phyloP scores from a whole-genome alignment of 768 basidiomycete genomes.

The Crepidotus variabilis region DNA sequence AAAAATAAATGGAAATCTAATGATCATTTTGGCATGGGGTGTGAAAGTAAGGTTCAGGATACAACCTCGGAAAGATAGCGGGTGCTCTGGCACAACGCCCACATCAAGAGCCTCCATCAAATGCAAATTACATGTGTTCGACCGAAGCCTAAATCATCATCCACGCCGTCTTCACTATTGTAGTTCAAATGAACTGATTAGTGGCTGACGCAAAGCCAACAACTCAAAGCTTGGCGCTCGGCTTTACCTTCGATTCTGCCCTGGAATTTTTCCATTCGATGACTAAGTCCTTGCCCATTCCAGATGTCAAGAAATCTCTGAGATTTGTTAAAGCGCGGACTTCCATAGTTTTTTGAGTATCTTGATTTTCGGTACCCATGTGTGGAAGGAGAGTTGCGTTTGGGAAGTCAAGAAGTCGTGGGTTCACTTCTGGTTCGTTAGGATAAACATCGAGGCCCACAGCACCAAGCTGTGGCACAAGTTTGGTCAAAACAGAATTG shows the following conservation, averaged over 20 bases:
- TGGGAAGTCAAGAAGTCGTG: constrained; percentile 74
- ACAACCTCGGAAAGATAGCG: no score
- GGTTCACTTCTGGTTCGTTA: constrained; percentile 78
- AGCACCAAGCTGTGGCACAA: constrained; percentile 53
- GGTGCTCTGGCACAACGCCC: no score
- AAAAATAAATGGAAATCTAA: no score
- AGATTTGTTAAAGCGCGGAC: constrained; percentile 78
- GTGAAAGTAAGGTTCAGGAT: no score
- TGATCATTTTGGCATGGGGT: no score
- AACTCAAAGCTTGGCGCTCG: background rate
- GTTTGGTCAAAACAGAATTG: constrained; percentile 5
- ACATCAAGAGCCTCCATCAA: background rate
- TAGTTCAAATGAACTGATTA: background rate
- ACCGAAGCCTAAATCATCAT: background rate
- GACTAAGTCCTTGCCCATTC: constrained; percentile 65
- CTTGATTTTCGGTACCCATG: constrained; percentile 86
- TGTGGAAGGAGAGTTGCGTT: constrained; percentile 87
- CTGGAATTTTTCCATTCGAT: constrained; percentile 39
- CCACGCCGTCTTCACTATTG: background rate
- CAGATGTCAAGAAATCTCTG: constrained; percentile 61
- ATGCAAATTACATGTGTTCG: background rate
- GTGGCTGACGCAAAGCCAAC: background rate
- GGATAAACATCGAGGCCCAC: constrained; percentile 88
- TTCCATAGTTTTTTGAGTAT: constrained; percentile 81
- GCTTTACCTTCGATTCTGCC: background rate